Evolutionary conservation across 345 rosid genomes (phyloP), one percentile per base, ranked within the genome.

Genomic region (Lumnitzera racemosa): DNA sequence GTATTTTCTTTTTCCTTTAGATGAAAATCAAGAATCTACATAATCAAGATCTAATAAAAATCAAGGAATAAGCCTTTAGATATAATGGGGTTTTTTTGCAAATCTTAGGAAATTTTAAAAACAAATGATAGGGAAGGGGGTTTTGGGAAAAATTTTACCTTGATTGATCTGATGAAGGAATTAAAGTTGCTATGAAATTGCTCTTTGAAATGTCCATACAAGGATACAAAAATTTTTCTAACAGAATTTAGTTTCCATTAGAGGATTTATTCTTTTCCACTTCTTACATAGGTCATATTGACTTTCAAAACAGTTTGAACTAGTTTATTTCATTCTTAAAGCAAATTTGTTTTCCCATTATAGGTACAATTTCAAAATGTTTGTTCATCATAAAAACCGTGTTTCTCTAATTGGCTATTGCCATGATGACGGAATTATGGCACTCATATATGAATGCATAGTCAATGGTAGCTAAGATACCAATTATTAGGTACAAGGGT

Each of bases 141-240:
- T 13, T 81, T 77, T 51, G 86, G 89, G 50, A 76, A 67, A 69
- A 80, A n/a, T n/a, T 81, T 68, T 81, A 67, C 56, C 72, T 72
- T 23, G 86, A 82, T n/a, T 1, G 24, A 52, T 29, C 63, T 78
- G 61, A 24, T 14, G 8, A 71, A 73, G 73, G 56, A 29, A 68
- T 71, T 56, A 68, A 75, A 77, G 89, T 84, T 24, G 80, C 86
- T 0, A 82, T 84, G 12, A 81, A 84, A 61, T 59, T 83, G 77
- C 75, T 81, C 0, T 78, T 84, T 64, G 53, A 65, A 12, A 56
- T 68, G 15, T 71, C 86, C 46, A 54, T 36, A 55, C 79, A 76
- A 70, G 86, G 86, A 14, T 70, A 58, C 24, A 70, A 72, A 58
- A 67, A n/a, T n/a, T n/a, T n/a, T n/a, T n/a, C n/a, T n/a, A n/a